Percentiles rank a stretch among this genome's conserved stretches.
Evolutionary conservation across 202 grass and related monocot species (phyloP).

Genomic region (Elaeis oleifera): DNA sequence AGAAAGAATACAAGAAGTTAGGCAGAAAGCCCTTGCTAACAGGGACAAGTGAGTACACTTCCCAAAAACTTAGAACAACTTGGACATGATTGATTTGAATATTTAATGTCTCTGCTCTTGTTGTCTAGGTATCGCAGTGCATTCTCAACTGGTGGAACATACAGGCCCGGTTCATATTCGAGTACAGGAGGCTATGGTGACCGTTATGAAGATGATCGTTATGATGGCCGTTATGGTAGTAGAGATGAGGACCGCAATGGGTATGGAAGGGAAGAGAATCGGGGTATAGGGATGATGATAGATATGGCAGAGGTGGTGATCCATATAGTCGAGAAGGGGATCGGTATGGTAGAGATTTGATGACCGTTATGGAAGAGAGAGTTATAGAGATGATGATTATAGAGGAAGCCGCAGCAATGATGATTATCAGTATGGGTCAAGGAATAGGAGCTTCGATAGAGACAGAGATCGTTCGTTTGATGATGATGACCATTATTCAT

Average conservation of each 20-base stretch:
- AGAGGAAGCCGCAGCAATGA: constrained; percentile 50
- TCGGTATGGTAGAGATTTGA: constrained; percentile 78
- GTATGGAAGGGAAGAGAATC: constrained; percentile 76
- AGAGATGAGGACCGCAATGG: constrained; percentile 71
- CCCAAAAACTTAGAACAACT: not conserved
- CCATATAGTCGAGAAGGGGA: constrained; percentile 66
- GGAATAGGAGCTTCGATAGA: constrained; percentile 56
- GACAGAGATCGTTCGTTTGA: constrained; percentile 54
- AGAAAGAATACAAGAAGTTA: constrained; percentile 90
- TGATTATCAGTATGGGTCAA: constrained; percentile 61
- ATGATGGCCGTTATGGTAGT: constrained; percentile 60
- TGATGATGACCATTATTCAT: constrained; percentile 77
- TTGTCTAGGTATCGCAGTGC: constrained; percentile 57
- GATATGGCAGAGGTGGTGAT: constrained; percentile 57
- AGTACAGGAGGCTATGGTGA: constrained; percentile 40
- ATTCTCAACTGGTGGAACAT: constrained; percentile 50
- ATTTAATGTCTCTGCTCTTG: constrained; percentile 14
- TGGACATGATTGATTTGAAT: constrained; percentile 6
- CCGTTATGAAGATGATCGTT: constrained; percentile 66
- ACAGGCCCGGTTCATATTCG: constrained; percentile 32
- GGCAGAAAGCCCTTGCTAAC: constrained; percentile 83
- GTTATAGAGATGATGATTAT: constrained; percentile 71
- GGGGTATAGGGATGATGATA: constrained; percentile 79
- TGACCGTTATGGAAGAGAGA: constrained; percentile 53
- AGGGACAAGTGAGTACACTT: constrained; percentile 66